These are phyloP conservation scores for Lagenidium giganteum DNA, from an alignment of 352 stramenopile species.

Conservation along the genomic window DNA sequence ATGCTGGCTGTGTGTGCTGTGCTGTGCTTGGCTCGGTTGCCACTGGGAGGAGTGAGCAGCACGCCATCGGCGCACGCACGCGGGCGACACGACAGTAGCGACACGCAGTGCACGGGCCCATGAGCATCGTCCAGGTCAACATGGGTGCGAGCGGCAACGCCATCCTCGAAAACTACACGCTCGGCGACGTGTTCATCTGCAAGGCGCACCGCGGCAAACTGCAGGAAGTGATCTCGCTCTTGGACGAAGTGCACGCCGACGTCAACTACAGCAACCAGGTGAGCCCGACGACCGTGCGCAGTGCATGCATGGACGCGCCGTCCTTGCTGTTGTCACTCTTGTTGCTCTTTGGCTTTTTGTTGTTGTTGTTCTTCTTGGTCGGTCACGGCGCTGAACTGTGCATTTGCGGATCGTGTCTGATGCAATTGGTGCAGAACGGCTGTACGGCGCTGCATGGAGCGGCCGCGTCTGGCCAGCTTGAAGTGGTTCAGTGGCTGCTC, in stretches of 20 bases:
- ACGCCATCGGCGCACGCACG: no score
- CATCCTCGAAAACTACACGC: conserved; percentile 69
- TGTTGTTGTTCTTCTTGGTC: conserved; percentile 15
- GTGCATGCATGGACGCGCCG: background rate
- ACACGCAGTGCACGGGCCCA: no score
- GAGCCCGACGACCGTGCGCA: background rate
- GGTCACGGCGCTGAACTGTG: conserved; percentile 8
- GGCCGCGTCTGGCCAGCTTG: conserved; percentile 70
- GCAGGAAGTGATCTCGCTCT: conserved; percentile 67
- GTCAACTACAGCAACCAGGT: conserved; percentile 87
- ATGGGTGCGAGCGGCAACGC: conserved; percentile 39
- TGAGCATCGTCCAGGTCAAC: conserved; percentile 68
- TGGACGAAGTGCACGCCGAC: conserved; percentile 71
- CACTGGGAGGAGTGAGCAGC: no score
- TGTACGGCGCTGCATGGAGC: conserved; percentile 76
- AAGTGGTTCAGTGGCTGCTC: conserved; percentile 80
- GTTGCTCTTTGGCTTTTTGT: conserved; percentile 14
- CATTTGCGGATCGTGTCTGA: background rate
- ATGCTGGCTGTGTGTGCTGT: no score
- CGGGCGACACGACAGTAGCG: no score
- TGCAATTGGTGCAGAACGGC: conserved; percentile 43
- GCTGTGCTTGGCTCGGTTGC: no score
- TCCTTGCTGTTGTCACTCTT: no score
- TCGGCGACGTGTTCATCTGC: conserved; percentile 83
- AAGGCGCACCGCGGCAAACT: conserved; percentile 84